These are phyloP conservation scores for Salinomyces thailandicus DNA, from an alignment of 2,329 filamentous ascomycete genomes.

Conservation along the genomic window DNA sequence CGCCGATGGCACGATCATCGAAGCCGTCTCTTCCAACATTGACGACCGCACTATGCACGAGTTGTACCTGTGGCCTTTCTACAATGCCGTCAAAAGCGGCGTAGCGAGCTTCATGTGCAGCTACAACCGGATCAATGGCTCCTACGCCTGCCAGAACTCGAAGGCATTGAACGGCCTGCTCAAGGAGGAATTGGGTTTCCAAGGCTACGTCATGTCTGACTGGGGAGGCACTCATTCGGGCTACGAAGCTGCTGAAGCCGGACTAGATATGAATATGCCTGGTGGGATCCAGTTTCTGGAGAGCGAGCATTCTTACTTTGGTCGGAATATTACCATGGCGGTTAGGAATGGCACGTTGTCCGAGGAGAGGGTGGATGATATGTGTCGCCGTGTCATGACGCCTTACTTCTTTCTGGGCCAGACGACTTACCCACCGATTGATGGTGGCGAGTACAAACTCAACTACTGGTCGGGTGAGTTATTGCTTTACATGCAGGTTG, in stretches of 20 bases:
- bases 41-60: conserved; percentile 58
- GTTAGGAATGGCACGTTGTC: conserved; percentile 46
- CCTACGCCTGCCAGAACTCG: conserved; percentile 51
- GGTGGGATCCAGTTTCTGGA: conserved; percentile 7
- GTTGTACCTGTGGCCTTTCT: conserved; percentile 26
- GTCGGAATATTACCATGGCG: conserved; percentile 33
- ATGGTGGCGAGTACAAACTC: conserved; percentile 19
- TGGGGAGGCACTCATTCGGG: conserved; percentile 41
- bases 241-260: conserved; percentile 34
- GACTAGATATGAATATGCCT: conserved; percentile 52
- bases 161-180: conserved; percentile 57
- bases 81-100: conserved; percentile 21
- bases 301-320: conserved; percentile 15
- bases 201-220: conserved; percentile 54
- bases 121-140: conserved; percentile 55
- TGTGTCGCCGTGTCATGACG: conserved; percentile 42
- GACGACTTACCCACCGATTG: conserved; percentile 32
- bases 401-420: conserved; percentile 50
- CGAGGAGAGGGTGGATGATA: conserved; percentile 47
- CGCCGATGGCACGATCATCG: conserved; percentile 21
- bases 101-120: conserved; percentile 25
- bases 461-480: conserved; percentile 8
- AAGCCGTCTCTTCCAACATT: conserved; percentile 24
- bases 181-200: conserved; percentile 64
- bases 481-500: background rate